A percentile compares a stretch with the other conserved stretches of the same genome.
Conservation (phyloP, 306 rosid species). For the barrel medic (Medicago truncatula) region DNA sequence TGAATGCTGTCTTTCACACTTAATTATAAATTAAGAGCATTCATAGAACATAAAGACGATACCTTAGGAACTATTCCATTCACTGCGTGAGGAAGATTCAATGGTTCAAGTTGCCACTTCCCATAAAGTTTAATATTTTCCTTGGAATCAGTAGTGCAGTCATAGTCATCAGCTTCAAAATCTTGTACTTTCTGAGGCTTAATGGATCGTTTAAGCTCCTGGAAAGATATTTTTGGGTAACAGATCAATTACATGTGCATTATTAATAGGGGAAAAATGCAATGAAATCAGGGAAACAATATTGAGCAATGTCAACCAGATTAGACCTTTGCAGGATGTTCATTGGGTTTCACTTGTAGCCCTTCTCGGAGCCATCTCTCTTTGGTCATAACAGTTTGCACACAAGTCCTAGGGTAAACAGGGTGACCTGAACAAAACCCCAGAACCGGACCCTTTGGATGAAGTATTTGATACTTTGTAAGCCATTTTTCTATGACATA, state of each 20-base stretch:
- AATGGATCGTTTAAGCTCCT: constrained; percentile 68
- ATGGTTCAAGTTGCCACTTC: constrained; percentile 89
- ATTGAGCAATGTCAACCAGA: constrained; percentile 38
- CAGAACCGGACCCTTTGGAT: constrained; percentile 88
- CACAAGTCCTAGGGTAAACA: constrained; percentile 88
- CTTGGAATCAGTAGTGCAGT: constrained; percentile 51
- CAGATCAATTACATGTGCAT: constrained; percentile 19
- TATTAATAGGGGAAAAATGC: constrained; percentile 21
- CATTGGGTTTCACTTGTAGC: constrained; percentile 81
- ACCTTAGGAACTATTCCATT: constrained; percentile 93
- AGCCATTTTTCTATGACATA: constrained; percentile 94
- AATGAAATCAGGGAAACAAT: constrained; percentile 30
- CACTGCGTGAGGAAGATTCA: constrained; percentile 80
- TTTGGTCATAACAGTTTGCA: constrained; percentile 79
- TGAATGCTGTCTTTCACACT: constrained; percentile 33
- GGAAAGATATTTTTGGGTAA: constrained; percentile 20
- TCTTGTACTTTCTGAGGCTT: constrained; percentile 63
- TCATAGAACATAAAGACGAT: constrained; percentile 28
- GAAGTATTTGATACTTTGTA: constrained; percentile 80
- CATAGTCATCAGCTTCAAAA: constrained; percentile 65
- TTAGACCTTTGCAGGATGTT: constrained; percentile 77
- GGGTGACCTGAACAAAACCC: constrained; percentile 89
- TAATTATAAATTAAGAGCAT: constrained; percentile 27
- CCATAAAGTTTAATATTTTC: constrained; percentile 74
- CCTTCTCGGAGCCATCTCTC: constrained; percentile 93